Percentiles rank a stretch among this genome's conserved stretches.
phyloP scores from a whole-genome alignment of 176 grass and related monocot species.

The Poa pratensis region DNA sequence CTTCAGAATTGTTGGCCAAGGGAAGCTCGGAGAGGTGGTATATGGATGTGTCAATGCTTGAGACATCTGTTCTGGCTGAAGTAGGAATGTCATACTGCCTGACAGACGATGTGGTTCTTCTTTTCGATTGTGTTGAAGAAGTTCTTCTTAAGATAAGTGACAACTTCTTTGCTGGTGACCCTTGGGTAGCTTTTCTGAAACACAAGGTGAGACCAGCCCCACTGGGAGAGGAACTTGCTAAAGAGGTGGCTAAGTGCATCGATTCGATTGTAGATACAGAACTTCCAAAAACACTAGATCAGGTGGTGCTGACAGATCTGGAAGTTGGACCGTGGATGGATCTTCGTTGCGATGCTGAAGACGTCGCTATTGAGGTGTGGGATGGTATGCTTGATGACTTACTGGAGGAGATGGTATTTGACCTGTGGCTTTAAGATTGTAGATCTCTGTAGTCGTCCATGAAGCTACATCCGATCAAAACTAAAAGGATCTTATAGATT shows the following conservation, averaged over 20 bases:
- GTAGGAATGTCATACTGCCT: slow-evolving; percentile 65
- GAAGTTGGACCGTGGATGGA: slow-evolving; percentile 65
- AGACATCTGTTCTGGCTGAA: slow-evolving; percentile 84
- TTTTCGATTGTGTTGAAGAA: slow-evolving; percentile 77
- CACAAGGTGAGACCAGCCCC: slow-evolving; percentile 49
- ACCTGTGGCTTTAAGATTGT: slow-evolving; percentile 63
- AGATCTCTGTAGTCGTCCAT: slow-evolving; percentile 33
- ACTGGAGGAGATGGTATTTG: slow-evolving; percentile 72
- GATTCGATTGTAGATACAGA: slow-evolving; percentile 52
- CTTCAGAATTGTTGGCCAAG: slow-evolving; percentile 51
- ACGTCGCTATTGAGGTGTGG: slow-evolving; percentile 52
- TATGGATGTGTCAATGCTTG: slow-evolving; percentile 50
- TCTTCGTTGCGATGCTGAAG: slow-evolving; percentile 48
- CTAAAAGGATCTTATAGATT: slow-evolving; percentile 27
- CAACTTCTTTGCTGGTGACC: slow-evolving; percentile 45
- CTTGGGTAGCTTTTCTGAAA: slow-evolving; percentile 62
- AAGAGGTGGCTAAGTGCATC: slow-evolving; percentile 63
- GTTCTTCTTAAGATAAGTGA: slow-evolving; percentile 54
- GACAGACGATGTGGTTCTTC: slow-evolving; percentile 68
- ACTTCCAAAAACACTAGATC: slow-evolving; percentile 53
- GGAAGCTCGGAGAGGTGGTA: slow-evolving; percentile 61
- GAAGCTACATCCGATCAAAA: slow-evolving; percentile 32
- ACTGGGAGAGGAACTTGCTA: slow-evolving; percentile 47
- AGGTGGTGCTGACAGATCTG: slow-evolving; percentile 69
- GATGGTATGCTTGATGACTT: slow-evolving; percentile 76